Evolutionary conservation across 352 stramenopile genomes (phyloP), one percentile per base, ranked within the genome.

Genomic region (Pythium grandisporangium): DNA sequence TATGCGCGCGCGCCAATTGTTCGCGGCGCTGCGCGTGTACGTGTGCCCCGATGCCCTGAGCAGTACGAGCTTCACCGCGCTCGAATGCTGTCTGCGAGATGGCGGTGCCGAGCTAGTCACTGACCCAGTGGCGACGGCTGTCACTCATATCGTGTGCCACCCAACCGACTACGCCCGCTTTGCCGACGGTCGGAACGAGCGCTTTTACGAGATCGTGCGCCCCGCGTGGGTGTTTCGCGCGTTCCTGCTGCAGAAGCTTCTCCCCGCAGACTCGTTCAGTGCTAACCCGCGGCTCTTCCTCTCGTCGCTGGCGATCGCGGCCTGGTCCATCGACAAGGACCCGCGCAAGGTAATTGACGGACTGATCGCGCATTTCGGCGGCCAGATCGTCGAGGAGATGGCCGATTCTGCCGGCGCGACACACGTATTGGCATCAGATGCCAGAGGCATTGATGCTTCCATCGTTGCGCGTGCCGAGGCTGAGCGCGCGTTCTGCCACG

Each of bases 361-460:
- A 2, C 61, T 93, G 41, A 82, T 93, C 36, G 52, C 67, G 21
- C 76, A 93, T 50, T 87, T 89, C 63, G 80, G 80, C 34, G 80
- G 77, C 17, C 77, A 91, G 38, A 63, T 80, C 34, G 55, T 93
- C 5, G 71, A 84, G 30, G 51, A 78, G 13, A 60, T 65, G 19
- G 60, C 62, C 12, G 39, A 78, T 5, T 54, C 58, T 34, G 36
- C 40, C 20, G 63, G 69, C 14, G 80, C 75, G 14, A 93, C 80
- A 13, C 80, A 93, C 44, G 57, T 91, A 21, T 52, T 93, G 16
- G 74, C 73, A 17, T 49, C 70, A 13, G 74, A 89, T n/a, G 72
- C 71, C 3, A n/a, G n/a, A n/a, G n/a, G n/a, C n/a, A n/a, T n/a
- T n/a, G n/a, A n/a, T n/a, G n/a, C n/a, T n/a, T n/a, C n/a, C n/a